A percentile compares a stretch with the other conserved stretches of the same genome.
Evolutionary conservation across 495 filamentous ascomycete genomes (phyloP).

Genomic region (Penicillium daleae): DNA sequence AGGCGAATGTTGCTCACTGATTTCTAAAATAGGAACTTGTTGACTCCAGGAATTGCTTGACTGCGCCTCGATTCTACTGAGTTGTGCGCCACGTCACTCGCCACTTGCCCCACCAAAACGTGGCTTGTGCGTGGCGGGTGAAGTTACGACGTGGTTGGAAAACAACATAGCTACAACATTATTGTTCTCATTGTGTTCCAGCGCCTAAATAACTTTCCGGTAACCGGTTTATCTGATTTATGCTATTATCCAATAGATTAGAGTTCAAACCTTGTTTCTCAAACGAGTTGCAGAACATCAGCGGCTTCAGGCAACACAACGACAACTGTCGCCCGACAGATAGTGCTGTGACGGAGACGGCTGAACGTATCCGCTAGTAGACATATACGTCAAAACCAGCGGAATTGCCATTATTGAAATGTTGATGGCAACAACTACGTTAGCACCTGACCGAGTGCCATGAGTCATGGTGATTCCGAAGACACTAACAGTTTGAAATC

Average conservation of each 20-base stretch:
- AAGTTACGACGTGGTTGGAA: background rate
- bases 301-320: background rate
- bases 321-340: background rate
- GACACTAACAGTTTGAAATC: conserved; percentile 22
- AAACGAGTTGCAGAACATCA: conserved; percentile 9
- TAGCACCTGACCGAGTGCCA: conserved; percentile 3
- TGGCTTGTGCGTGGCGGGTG: conserved; percentile 9
- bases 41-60: background rate
- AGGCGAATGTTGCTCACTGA: conserved; percentile 5
- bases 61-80: conserved; percentile 16
- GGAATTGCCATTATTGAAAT: background rate
- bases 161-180: background rate
- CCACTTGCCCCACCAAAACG: conserved; percentile 13
- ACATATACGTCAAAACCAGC: background rate
- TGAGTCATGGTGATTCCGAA: conserved; percentile 20
- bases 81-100: conserved; percentile 26
- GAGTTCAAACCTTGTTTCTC: conserved; percentile 10
- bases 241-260: conserved; percentile 7
- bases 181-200: conserved; percentile 3
- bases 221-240: conserved; percentile 1
- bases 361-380: background rate
- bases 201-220: conserved; percentile 9
- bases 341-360: background rate
- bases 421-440: background rate
- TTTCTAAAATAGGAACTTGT: conserved; percentile 23